Conservation (phyloP, 1,284 basidiomycete genomes). For the Austroboletus novae-zelandiae region DNA sequence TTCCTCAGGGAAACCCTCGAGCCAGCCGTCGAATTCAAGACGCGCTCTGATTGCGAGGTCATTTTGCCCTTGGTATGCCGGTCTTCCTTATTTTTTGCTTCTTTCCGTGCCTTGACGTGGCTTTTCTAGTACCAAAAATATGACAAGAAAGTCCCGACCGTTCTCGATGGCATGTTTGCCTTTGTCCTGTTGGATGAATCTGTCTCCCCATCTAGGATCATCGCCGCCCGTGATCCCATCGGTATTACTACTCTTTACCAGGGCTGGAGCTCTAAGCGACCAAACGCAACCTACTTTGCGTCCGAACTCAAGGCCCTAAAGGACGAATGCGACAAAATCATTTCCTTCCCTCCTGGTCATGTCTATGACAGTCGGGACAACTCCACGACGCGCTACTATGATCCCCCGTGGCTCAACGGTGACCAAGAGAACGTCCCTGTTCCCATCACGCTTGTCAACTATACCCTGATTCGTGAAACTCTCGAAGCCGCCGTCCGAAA, state of each 20-base stretch:
- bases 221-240: constrained; percentile 96
- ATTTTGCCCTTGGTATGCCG: constrained; percentile 83
- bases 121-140: constrained; percentile 75
- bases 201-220: constrained; percentile 83
- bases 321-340: constrained; percentile 93
- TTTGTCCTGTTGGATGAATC: constrained; percentile 96
- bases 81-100: background rate
- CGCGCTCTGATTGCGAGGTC: constrained; percentile 98
- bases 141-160: constrained; percentile 71
- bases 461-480: constrained; percentile 72
- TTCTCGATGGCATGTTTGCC: constrained; percentile 99
- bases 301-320: constrained; percentile 94
- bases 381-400: constrained; percentile 79
- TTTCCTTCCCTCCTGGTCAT: constrained; percentile 97
- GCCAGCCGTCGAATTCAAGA: constrained; percentile 82
- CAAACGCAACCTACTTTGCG: constrained; percentile 88
- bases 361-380: constrained; percentile 83
- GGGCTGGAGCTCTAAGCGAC: constrained; percentile 85
- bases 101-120: constrained; percentile 2
- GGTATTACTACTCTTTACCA: constrained; percentile 99
- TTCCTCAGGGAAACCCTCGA: constrained; percentile 74
- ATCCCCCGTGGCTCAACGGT: constrained; percentile 83
- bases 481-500: constrained; percentile 94
- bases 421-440: constrained; percentile 58
- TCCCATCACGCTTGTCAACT: constrained; percentile 70